Conservation (phyloP, 345 rosid genomes). For the Sisymbrium irio region DNA sequence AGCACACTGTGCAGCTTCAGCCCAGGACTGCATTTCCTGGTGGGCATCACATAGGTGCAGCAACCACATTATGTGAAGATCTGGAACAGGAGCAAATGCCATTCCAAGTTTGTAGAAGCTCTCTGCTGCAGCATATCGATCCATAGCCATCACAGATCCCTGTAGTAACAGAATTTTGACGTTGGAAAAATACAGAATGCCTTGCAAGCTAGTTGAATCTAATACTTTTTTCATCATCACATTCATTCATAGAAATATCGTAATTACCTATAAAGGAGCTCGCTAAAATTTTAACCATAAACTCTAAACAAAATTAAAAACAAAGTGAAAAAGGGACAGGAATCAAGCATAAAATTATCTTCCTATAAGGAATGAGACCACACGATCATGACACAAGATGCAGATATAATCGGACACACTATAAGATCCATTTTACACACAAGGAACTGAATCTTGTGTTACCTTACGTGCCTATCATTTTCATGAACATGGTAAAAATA, state of each 20-base stretch:
- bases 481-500: not conserved
- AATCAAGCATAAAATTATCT: not conserved
- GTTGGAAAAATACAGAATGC: constrained; percentile 4
- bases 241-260: not conserved
- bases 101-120: constrained; percentile 96
- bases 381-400: not conserved
- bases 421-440: not conserved
- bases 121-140: constrained; percentile 97
- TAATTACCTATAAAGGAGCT: not conserved
- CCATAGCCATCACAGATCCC: constrained; percentile 80
- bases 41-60: constrained; percentile 98
- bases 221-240: not conserved
- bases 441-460: not conserved
- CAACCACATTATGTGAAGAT: constrained; percentile 99
- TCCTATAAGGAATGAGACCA: not conserved
- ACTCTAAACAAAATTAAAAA: not conserved
- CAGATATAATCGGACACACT: constrained; percentile 1
- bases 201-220: not conserved
- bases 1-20: constrained; percentile 98
- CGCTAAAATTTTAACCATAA: not conserved
- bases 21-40: constrained; percentile 99
- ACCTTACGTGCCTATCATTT: not conserved
- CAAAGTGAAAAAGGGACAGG: not conserved
- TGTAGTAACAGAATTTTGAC: constrained; percentile 27
- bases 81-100: constrained; percentile 99